Conservation (phyloP, 176 grass and related monocot genomes). For the Sorghum bicolor region Sorghum_bicolor_NCBIv3 NC_012874.2:4064501-4065000, state of each 20-base stretch:
- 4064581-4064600: slow-evolving; percentile 39
- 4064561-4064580: slow-evolving; percentile 32
- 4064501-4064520: slow-evolving; percentile 34
- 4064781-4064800: slow-evolving; percentile 61
- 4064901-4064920: slow-evolving; percentile 53
- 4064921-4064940: slow-evolving; percentile 60
- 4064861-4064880: not conserved
- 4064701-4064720: slow-evolving; percentile 43
- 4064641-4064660: slow-evolving; percentile 62
- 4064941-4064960: slow-evolving; percentile 9
- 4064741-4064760: slow-evolving; percentile 38
- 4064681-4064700: slow-evolving; percentile 33
- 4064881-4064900: slow-evolving; percentile 13
- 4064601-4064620: slow-evolving; percentile 11
- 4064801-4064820: slow-evolving; percentile 35
- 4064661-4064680: slow-evolving; percentile 60
- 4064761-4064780: slow-evolving; percentile 60
- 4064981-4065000: slow-evolving; percentile 53
- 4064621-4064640: slow-evolving; percentile 36
- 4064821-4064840: slow-evolving; percentile 47
- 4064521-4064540: not conserved
- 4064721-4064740: slow-evolving; percentile 33
- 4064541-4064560: slow-evolving; percentile 40
- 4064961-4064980: slow-evolving; percentile 24
- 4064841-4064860: slow-evolving; percentile 22